Evolutionary conservation across 768 basidiomycete genomes (phyloP), one percentile per base, ranked within the genome.

Genomic region (Hypholoma fasciculare): DNA sequence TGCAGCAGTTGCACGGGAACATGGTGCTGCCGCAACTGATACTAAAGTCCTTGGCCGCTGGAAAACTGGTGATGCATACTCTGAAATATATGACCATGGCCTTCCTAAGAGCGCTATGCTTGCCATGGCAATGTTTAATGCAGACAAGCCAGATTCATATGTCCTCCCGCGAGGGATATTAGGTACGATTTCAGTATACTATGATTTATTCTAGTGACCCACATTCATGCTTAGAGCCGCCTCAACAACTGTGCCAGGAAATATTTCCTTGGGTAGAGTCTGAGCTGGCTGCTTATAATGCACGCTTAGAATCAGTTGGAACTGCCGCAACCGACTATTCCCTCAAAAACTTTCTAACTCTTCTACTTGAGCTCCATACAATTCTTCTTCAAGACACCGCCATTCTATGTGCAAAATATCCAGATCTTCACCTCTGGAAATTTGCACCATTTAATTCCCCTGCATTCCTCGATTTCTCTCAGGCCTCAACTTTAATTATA

Each of bases 301-400:
- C 19, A 16, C n/a, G 51, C 2, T 11, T 20, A 1, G 12, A 40
- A 8, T 19, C 26, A 8, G 0, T 51, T 38, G 61, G 64, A 19
- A 13, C 38, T 19, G 5, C 49, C 12, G 66, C 63, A 7, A 57
- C 48, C 3, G 72, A 72, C 49, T 65, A 69, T 38, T 62, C 72
- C 1, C 59, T 74, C 1, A 63, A 61, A 8, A 48, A 69, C 19
- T 74, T 76, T 51, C 66, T 71, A 0, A 37, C 52, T 0, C 40
- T 74, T 0, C 59, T 78, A 0, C 8, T 46, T 1, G 63, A 65
- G 57, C 51, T 76, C 0, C 66, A 61, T 8, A 50, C 30, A 1
- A 63, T 76, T n/a, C 58, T 76, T 1, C 64, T 77, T 5, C 72
- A 77, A 64, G 75, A 77, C 51, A 58, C 63, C 1, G 74, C 74